These are phyloP conservation scores for Pythium folliculosum DNA, from an alignment of 352 stramenopile genomes.

Conservation along the genomic window DNA sequence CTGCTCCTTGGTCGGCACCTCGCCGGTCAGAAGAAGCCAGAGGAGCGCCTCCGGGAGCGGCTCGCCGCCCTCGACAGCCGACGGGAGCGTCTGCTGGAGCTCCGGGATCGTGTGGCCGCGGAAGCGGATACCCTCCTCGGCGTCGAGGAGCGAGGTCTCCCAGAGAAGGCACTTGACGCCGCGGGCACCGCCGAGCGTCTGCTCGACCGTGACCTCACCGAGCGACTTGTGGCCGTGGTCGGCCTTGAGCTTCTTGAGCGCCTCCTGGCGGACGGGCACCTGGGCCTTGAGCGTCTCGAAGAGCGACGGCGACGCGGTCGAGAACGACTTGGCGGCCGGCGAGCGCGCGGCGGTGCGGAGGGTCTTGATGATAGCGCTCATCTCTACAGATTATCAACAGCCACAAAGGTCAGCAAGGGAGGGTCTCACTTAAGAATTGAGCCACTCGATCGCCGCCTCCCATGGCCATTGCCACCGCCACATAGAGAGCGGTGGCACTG, in stretches of 20 bases:
- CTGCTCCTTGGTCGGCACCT: conserved; percentile 97
- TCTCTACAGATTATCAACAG: conserved; percentile 24
- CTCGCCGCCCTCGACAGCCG: conserved; percentile 92
- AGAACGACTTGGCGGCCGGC: conserved; percentile 58
- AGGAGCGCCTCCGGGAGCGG: conserved; percentile 96
- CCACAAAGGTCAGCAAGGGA: conserved; percentile 1
- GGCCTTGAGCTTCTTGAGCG: conserved; percentile 94
- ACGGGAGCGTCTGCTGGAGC: conserved; percentile 95
- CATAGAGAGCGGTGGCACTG: neutral
- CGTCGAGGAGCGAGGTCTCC: conserved; percentile 96
- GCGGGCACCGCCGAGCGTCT: conserved; percentile 96
- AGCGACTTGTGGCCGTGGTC: conserved; percentile 93
- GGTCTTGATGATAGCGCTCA: conserved; percentile 75
- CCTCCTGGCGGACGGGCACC: conserved; percentile 90
- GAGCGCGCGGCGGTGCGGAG: conserved; percentile 55
- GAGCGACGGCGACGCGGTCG: conserved; percentile 67
- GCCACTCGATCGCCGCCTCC: too few relatives aligned
- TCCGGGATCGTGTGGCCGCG: conserved; percentile 98
- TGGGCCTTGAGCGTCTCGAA: conserved; percentile 88
- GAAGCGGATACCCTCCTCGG: conserved; percentile 98
- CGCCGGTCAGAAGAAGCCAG: conserved; percentile 97
- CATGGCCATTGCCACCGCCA: too few relatives aligned
- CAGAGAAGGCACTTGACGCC: conserved; percentile 99
- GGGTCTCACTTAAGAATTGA: too few relatives aligned
- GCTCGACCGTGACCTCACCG: conserved; percentile 94